Evolutionary conservation across 2,329 filamentous ascomycete genomes (phyloP), one percentile per base, ranked within the genome.

Genomic region (Fusarium pseudoanthophilum): DNA sequence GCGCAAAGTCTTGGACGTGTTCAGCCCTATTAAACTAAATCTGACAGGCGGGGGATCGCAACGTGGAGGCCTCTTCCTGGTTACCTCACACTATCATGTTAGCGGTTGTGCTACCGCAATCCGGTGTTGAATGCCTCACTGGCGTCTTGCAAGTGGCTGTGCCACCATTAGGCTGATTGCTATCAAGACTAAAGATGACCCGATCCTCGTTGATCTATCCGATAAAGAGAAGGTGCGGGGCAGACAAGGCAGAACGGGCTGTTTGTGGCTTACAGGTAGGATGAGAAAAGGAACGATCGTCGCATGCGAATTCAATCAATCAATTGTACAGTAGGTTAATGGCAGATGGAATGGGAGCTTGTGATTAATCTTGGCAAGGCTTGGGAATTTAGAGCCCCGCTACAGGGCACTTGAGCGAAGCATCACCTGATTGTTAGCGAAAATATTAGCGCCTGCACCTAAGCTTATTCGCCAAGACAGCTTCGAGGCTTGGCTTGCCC

Each of bases 21-120:
- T 45, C 51, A 58, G 59, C 37, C 49, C 49, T 57, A 62, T 58
- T 58, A 45, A 62, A 36, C 26, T 45, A 57, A 45, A 61, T 52
- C 11, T 59, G 24, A 59, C 43, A 26, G 24, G 55, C 9, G 55
- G 55, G 40, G 24, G 2, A 32, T 28, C 15, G 14, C 15, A 10
- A 7, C 3, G 42, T 52, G 63, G 64, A 67, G 64, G 64, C 64
- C 64, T 67, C 63, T 52, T 21, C 40, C 34, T 32, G n/a, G 43
- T 32, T 59, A 14, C 56, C 56, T 52, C 56, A 15, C 40, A 49
- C 36, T n/a, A 55, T 18, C 26, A 18, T 15, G 15, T 55, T 55
- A 42, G 51, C 6, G 36, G 51, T 55, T 11, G 51, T 30, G 36
- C 51, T 55, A 55, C 34, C 36, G 37, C 26, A 32, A 32, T 56